Conservation (phyloP, 2,329 filamentous ascomycete genomes). For the Neoscytalidium dimidiatum region DNA sequence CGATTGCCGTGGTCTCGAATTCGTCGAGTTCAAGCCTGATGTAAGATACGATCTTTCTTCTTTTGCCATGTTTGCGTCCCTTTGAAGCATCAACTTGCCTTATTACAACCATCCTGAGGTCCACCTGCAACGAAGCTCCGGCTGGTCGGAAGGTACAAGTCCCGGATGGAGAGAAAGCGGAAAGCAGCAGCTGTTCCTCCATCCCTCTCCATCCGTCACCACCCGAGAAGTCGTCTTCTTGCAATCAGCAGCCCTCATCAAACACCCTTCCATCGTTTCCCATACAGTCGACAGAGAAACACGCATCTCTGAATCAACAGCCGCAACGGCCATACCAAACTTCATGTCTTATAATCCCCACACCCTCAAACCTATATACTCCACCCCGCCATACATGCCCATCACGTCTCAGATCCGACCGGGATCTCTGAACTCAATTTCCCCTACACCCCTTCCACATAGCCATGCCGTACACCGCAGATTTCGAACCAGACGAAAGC, state of each 20-base stretch:
- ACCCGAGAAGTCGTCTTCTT: too few species aligned
- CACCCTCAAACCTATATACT: neutral
- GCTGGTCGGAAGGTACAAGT: too few species aligned
- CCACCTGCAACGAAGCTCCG: too few species aligned
- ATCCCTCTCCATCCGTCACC: too few species aligned
- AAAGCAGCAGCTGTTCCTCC: too few species aligned
- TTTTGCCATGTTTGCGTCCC: neutral
- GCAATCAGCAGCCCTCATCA: neutral
- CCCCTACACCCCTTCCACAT: neutral
- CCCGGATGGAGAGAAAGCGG: too few species aligned
- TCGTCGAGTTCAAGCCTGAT: conserved; percentile 86
- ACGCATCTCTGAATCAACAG: neutral
- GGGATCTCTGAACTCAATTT: neutral
- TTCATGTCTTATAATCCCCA: neutral
- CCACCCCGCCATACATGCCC: conserved; percentile 14
- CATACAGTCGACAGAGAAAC: neutral
- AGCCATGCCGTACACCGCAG: neutral
- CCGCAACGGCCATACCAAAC: neutral
- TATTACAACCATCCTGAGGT: too few species aligned
- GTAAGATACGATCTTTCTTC: conserved; percentile 53
- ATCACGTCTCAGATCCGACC: neutral
- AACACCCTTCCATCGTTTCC: neutral
- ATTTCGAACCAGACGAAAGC: too few species aligned
- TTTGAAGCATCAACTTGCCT: too few species aligned
- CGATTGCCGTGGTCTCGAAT: conserved; percentile 92